phyloP scores from a whole-genome alignment of 2,329 filamentous ascomycete genomes.

The Ophiognomonia clavigignenti-juglandacearum region DNA sequence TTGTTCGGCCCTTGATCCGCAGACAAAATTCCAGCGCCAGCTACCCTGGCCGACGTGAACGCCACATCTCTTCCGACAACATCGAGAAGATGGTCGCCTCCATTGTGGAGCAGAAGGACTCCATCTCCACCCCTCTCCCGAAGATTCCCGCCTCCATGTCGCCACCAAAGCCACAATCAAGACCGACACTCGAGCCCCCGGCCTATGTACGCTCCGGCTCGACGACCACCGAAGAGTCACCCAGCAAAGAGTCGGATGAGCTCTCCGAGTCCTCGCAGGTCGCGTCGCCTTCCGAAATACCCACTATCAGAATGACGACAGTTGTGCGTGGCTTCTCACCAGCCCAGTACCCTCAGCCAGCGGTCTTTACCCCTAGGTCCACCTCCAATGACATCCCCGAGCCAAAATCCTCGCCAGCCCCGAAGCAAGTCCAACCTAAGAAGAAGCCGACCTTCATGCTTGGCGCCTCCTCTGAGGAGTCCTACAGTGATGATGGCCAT shows the following conservation, averaged over 20 bases:
- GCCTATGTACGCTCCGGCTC: slow-evolving; percentile 38
- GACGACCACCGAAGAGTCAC: slow-evolving; percentile 36
- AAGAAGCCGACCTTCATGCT: slow-evolving; percentile 64
- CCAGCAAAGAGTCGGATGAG: slow-evolving; percentile 59
- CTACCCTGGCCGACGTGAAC: slow-evolving; percentile 69
- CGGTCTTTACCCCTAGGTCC: slow-evolving; percentile 40
- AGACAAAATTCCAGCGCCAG: slow-evolving; percentile 67
- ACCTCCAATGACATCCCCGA: slow-evolving; percentile 59
- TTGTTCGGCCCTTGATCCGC: slow-evolving; percentile 61
- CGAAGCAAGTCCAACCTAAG: slow-evolving; percentile 66
- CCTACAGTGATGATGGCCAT: slow-evolving; percentile 56
- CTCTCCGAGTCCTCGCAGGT: slow-evolving; percentile 37
- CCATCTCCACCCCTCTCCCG: slow-evolving; percentile 52
- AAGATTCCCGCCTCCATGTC: slow-evolving; percentile 30
- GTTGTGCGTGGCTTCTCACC: slow-evolving; percentile 85
- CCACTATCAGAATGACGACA: slow-evolving; percentile 51
- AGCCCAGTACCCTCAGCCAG: slow-evolving; percentile 54
- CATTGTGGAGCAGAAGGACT: slow-evolving; percentile 84
- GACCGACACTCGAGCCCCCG: slow-evolving; percentile 22
- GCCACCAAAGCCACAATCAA: slow-evolving; percentile 41
- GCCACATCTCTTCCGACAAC: slow-evolving; percentile 88
- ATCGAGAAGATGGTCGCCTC: slow-evolving; percentile 91
- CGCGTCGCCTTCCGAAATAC: slow-evolving; percentile 40
- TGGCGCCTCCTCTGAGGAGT: slow-evolving; percentile 74
- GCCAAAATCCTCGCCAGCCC: slow-evolving; percentile 47